These are phyloP conservation scores for Ganoderma resinaceum DNA, from an alignment of 1,284 basidiomycete species.

Conservation along the genomic window DNA sequence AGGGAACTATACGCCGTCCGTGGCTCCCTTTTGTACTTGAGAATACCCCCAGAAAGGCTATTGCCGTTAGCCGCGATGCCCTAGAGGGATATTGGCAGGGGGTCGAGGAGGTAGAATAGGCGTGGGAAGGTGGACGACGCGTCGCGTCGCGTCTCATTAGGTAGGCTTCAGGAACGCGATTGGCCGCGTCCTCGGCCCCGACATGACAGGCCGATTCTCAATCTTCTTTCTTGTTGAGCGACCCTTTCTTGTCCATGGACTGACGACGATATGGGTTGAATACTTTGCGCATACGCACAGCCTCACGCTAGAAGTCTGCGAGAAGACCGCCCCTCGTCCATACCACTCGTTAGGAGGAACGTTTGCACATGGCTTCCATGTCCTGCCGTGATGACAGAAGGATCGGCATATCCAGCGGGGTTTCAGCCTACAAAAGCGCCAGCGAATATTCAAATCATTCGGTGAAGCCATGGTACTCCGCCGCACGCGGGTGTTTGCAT, in stretches of 20 bases:
- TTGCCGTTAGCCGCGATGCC: not conserved
- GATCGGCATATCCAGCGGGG: too few relatives aligned
- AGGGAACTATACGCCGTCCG: not conserved
- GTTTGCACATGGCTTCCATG: not conserved
- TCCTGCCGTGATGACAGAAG: too few relatives aligned
- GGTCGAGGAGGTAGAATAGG: not conserved
- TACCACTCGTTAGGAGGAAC: not conserved
- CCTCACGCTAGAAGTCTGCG: not conserved
- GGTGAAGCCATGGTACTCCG: too few relatives aligned
- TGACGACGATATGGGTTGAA: not conserved
- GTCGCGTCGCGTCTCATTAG: not conserved
- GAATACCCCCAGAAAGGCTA: not conserved
- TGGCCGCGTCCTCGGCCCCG: not conserved
- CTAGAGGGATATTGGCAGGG: not conserved
- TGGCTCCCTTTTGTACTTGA: not conserved
- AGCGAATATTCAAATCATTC: too few relatives aligned
- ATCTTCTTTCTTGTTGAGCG: not conserved
- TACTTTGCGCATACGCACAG: not conserved
- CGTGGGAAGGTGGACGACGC: not conserved
- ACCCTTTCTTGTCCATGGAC: not conserved
- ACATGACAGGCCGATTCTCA: not conserved
- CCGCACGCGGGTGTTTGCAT: too few relatives aligned
- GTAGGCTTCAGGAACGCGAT: not conserved
- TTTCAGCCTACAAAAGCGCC: too few relatives aligned
- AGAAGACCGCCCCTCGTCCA: not conserved